phyloP scores from a whole-genome alignment of 2,329 filamentous ascomycete species.

The Grosmannia huntii region DNA sequence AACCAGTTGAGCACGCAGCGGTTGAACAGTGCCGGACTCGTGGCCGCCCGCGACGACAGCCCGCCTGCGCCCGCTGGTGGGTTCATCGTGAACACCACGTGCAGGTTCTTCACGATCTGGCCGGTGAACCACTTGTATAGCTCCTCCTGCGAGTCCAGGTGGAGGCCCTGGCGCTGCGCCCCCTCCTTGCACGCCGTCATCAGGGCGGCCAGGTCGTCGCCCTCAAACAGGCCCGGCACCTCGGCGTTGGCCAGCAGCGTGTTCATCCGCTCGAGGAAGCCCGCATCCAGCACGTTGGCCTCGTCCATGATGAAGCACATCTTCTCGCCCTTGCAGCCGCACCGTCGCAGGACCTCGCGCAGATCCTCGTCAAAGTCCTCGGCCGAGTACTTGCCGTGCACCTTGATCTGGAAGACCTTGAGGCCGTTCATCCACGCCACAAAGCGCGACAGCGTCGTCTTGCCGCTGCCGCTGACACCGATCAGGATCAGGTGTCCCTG shows the following conservation, averaged over 20 bases:
- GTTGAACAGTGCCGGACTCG: conserved; percentile 97
- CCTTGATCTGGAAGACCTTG: conserved; percentile 99
- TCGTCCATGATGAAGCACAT: conserved; percentile 99
- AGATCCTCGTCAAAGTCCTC: conserved; percentile 99
- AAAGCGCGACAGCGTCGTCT: conserved; percentile 94
- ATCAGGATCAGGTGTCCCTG: conserved; percentile 98
- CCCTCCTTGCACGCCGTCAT: conserved; percentile 99
- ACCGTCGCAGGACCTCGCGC: conserved; percentile 80
- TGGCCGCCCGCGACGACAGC: conserved; percentile 88
- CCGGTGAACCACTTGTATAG: conserved; percentile 99
- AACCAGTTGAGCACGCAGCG: conserved; percentile 99
- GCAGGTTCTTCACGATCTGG: conserved; percentile 96
- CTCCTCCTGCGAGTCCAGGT: conserved; percentile 95
- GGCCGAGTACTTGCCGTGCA: conserved; percentile 94
- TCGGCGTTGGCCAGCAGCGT: conserved; percentile 98
- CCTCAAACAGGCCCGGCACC: conserved; percentile 95
- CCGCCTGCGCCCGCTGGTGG: conserved; percentile 70
- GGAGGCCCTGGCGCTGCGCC: conserved; percentile 84
- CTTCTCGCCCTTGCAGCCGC: conserved; percentile 96
- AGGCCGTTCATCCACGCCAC: conserved; percentile 99
- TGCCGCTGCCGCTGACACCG: conserved; percentile 95
- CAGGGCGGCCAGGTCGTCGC: conserved; percentile 94
- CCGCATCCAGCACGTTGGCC: conserved; percentile 94
- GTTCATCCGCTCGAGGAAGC: conserved; percentile 98
- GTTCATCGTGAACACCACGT: conserved; percentile 99